Base-by-base conservation (phyloP, 148 eudicot species). In the Talinum fruticosum region DNA sequence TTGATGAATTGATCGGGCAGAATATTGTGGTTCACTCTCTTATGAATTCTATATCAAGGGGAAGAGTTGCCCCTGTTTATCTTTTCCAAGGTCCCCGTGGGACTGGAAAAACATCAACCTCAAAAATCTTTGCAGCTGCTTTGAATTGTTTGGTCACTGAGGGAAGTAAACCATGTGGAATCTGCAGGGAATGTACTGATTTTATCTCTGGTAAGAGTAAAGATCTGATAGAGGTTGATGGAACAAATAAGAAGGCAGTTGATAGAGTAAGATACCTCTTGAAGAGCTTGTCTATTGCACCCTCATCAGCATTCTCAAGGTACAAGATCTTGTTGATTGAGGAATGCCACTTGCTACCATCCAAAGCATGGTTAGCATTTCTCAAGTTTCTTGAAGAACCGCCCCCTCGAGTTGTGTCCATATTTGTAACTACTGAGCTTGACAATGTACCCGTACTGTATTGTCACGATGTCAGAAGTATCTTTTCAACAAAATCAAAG, bases 81-180 rank as follows among this genome's bases (percentile, higher is more conserved):
- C 90, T 96, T 34, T 93, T 96, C 80, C 97, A 96, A 82, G 99
- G 99, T 82, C 97, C 97, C 33, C 99, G 99, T 83, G 99, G 99
- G n/a, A 93, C 97, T 24, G 99, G 99, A 41, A 96, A 96, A 81
- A 91, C 97, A 66, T 91, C 97, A 35, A 81, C 95, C 19, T 97
- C 99, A 18, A 87, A 87, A 76, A 89, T 96, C 66, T 93, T 96
- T 82, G 87, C 95, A 37, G 87, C 97, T 80, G 97, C 97, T 66
- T 87, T 96, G 83, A 96, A 91, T 85, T 96, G 99, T 84, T 90
- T 96, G 77, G 99, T 97, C 33, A 79, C 86, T 12, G 90, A 91
- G 54, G 97, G 93, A 66, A 78, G 79, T 82, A 96, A 89, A 77
- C 99, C 99, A 2, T 96, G 99, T 78, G 99, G 99, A 37, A 84